These are phyloP conservation scores for Ceratobasidium sp. DNA, from an alignment of 1,284 basidiomycete species.

Conservation along the genomic window DNA sequence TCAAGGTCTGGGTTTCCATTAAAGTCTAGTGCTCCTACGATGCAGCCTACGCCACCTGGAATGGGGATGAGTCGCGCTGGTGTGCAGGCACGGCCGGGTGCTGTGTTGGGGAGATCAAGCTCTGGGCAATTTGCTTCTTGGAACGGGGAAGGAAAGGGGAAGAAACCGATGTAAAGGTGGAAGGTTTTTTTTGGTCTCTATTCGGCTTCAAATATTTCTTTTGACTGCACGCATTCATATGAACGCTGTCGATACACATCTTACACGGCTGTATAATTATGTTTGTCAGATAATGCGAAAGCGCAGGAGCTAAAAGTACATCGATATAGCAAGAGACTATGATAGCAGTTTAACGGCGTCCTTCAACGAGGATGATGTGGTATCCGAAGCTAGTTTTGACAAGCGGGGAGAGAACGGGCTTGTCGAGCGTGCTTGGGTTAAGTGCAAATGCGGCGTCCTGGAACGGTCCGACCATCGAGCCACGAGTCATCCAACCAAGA, in stretches of 20 bases:
- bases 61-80: background rate
- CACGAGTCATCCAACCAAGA: conserved; percentile 84
- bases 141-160: conserved; percentile 23
- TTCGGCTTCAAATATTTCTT: conserved; percentile 8
- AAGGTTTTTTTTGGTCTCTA: background rate
- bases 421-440: conserved; percentile 79
- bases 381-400: conserved; percentile 87
- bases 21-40: background rate
- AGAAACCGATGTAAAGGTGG: background rate
- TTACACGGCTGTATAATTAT: conserved; percentile 40
- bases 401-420: conserved; percentile 72
- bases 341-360: conserved; percentile 56
- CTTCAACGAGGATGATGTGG: conserved; percentile 89
- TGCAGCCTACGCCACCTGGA: background rate
- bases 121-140: conserved; percentile 25
- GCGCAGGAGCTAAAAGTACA: conserved; percentile 1
- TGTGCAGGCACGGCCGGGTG: background rate
- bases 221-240: conserved; percentile 16
- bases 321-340: background rate
- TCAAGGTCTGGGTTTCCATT: background rate
- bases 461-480: conserved; percentile 71
- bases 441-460: conserved; percentile 85
- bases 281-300: conserved; percentile 12
- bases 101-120: background rate
- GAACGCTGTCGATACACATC: conserved; percentile 36